phyloP scores from a whole-genome alignment of 1,284 basidiomycete species.

The Baeospora myosura region DNA sequence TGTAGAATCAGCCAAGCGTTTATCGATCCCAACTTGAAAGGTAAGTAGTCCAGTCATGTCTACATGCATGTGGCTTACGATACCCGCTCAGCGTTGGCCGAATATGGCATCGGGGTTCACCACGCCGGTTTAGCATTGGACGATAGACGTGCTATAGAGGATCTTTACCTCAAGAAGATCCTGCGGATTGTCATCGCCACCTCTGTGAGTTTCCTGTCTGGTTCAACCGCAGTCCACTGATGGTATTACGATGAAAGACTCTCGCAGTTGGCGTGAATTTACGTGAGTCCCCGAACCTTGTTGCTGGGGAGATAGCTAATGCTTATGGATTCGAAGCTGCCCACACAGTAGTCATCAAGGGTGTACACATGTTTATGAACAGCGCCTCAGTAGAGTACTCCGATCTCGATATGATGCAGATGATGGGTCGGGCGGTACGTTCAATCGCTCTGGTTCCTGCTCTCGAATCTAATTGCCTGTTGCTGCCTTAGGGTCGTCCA shows the following conservation, averaged over 20 bases:
- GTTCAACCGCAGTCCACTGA: slow-evolving; percentile 4
- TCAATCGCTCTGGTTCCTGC: neutral
- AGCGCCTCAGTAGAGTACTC: slow-evolving; percentile 65
- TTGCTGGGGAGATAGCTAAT: slow-evolving; percentile 8
- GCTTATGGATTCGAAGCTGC: slow-evolving; percentile 41
- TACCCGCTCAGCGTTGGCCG: slow-evolving; percentile 41
- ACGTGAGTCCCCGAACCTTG: slow-evolving; percentile 39
- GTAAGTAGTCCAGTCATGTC: slow-evolving; percentile 28
- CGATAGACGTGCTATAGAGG: slow-evolving; percentile 68
- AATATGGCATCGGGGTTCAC: slow-evolving; percentile 73
- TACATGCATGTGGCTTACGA: neutral
- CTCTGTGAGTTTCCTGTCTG: slow-evolving; percentile 40
- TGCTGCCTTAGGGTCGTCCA: slow-evolving; percentile 68
- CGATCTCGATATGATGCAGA: slow-evolving; percentile 79
- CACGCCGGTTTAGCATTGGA: slow-evolving; percentile 76
- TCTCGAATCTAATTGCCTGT: neutral
- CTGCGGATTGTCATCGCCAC: slow-evolving; percentile 70
- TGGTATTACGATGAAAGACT: slow-evolving; percentile 41
- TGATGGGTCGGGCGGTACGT: slow-evolving; percentile 76
- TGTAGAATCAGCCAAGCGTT: slow-evolving; percentile 8
- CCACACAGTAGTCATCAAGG: slow-evolving; percentile 77
- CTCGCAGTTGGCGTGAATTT: slow-evolving; percentile 86
- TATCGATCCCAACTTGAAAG: slow-evolving; percentile 46
- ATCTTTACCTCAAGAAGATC: slow-evolving; percentile 56
- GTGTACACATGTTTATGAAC: slow-evolving; percentile 68